These are phyloP conservation scores for Cadophora luteo-olivacea DNA, from an alignment of 2,329 filamentous ascomycete genomes.

Conservation along the genomic window DNA sequence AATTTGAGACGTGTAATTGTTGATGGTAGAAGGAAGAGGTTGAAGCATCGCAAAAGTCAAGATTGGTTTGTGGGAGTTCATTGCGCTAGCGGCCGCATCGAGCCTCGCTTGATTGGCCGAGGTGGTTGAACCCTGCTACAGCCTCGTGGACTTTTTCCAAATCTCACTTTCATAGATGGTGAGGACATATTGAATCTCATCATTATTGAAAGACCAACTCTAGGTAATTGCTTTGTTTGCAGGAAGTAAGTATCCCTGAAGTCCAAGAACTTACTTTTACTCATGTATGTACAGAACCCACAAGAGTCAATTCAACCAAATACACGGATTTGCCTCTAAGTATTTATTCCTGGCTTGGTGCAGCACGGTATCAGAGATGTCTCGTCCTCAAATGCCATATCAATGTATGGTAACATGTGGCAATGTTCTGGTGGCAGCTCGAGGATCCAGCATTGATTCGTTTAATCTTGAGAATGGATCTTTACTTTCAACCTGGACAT, in stretches of 20 bases:
- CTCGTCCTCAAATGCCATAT: constrained; percentile 63
- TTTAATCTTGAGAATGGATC: constrained; percentile 65
- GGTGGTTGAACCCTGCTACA: not conserved
- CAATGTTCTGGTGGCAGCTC: constrained; percentile 73
- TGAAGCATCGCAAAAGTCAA: not conserved
- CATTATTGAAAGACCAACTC: not conserved
- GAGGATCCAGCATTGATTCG: constrained; percentile 73
- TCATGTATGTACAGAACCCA: not conserved
- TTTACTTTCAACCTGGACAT: constrained; percentile 56
- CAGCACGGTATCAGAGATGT: constrained; percentile 15
- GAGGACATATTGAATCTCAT: not conserved
- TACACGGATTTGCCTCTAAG: not conserved
- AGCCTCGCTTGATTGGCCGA: not conserved
- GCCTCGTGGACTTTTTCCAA: constrained; percentile 21
- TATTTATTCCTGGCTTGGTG: not conserved
- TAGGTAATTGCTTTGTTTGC: not conserved
- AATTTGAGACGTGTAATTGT: constrained; percentile 28
- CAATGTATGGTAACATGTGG: constrained; percentile 64
- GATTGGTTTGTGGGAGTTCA: constrained; percentile 18
- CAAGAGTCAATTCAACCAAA: not conserved
- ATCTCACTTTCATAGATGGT: not conserved
- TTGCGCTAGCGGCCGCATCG: not conserved
- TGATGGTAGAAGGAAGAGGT: constrained; percentile 11
- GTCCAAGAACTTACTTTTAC: not conserved
- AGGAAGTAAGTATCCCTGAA: not conserved